These are phyloP conservation scores for Penicillium olsonii DNA, from an alignment of 2,329 filamentous ascomycete species.

Conservation along the genomic window DNA sequence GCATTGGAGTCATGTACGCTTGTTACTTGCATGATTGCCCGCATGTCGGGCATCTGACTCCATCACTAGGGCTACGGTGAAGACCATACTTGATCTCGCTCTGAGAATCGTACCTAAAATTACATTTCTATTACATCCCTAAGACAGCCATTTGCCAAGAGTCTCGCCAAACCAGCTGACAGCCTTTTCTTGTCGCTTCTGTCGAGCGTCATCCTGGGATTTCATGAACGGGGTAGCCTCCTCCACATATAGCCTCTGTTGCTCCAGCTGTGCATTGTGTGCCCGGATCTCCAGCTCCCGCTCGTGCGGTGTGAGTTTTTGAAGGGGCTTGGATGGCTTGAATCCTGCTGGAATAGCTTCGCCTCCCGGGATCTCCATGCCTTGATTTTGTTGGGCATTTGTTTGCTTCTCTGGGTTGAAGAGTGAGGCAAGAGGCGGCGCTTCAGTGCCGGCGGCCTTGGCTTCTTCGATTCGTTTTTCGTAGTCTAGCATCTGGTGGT, in stretches of 20 bases:
- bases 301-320: slow-evolving; percentile 48
- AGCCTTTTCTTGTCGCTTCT: slow-evolving; percentile 41
- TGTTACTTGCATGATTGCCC: background rate
- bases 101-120: background rate
- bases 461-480: slow-evolving; percentile 71
- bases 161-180: slow-evolving; percentile 47
- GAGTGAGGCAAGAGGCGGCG: slow-evolving; percentile 47
- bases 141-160: slow-evolving; percentile 44
- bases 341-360: slow-evolving; percentile 37
- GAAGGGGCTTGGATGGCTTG: slow-evolving; percentile 40
- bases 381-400: slow-evolving; percentile 11
- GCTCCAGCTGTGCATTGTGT: slow-evolving; percentile 40
- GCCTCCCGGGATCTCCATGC: slow-evolving; percentile 39
- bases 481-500: slow-evolving; percentile 81
- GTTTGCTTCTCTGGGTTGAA: slow-evolving; percentile 41
- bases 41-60: background rate
- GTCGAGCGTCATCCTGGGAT: slow-evolving; percentile 37
- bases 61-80: too few relatives aligned
- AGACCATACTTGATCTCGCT: too few relatives aligned
- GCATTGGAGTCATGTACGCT: background rate
- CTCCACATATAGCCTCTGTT: slow-evolving; percentile 38
- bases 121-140: slow-evolving; percentile 7
- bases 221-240: slow-evolving; percentile 41
- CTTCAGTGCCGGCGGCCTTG: slow-evolving; percentile 43
- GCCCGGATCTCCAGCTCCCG: slow-evolving; percentile 47